These are phyloP conservation scores for Pelargonium myrrhifolium DNA, from an alignment of 441 rosid genomes.

Conservation along the genomic window DNA sequence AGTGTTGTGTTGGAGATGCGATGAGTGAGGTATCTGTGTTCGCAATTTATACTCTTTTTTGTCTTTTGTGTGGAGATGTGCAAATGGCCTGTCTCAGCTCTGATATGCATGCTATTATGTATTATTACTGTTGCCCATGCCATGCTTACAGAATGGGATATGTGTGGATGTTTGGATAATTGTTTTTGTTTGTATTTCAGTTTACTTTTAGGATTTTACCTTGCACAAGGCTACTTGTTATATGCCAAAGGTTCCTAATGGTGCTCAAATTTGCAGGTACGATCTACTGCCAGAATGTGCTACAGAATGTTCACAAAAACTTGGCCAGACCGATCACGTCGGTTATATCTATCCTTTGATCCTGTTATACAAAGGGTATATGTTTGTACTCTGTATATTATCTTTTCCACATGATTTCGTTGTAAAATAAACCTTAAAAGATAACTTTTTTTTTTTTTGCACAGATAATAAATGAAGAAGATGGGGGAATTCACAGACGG, in stretches of 20 bases:
- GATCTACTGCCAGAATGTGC: slow-evolving; percentile 98
- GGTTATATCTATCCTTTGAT: slow-evolving; percentile 81
- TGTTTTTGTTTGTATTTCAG: neutral
- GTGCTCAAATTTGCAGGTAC: slow-evolving; percentile 50
- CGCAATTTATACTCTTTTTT: slow-evolving; percentile 7
- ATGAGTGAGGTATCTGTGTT: slow-evolving; percentile 81
- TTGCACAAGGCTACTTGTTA: neutral
- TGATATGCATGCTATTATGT: neutral
- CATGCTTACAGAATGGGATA: neutral
- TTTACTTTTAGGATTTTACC: neutral
- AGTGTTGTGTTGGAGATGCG: slow-evolving; percentile 95
- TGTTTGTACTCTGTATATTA: slow-evolving; percentile 7
- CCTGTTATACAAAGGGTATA: slow-evolving; percentile 93
- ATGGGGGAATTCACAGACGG: slow-evolving; percentile 86
- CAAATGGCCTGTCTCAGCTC: neutral
- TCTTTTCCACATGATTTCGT: slow-evolving; percentile 10
- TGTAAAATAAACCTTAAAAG: slow-evolving; percentile 10
- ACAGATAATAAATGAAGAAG: slow-evolving; percentile 93
- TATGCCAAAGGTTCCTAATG: slow-evolving; percentile 3
- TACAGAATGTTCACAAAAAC: slow-evolving; percentile 95
- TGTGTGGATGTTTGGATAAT: neutral
- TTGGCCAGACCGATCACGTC: slow-evolving; percentile 97
- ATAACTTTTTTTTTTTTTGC: slow-evolving; percentile 16
- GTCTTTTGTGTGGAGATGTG: neutral
- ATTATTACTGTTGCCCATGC: neutral